These are phyloP conservation scores for Chrysoporthe puriensis DNA, from an alignment of 2,329 filamentous ascomycete genomes.

Conservation along the genomic window DNA sequence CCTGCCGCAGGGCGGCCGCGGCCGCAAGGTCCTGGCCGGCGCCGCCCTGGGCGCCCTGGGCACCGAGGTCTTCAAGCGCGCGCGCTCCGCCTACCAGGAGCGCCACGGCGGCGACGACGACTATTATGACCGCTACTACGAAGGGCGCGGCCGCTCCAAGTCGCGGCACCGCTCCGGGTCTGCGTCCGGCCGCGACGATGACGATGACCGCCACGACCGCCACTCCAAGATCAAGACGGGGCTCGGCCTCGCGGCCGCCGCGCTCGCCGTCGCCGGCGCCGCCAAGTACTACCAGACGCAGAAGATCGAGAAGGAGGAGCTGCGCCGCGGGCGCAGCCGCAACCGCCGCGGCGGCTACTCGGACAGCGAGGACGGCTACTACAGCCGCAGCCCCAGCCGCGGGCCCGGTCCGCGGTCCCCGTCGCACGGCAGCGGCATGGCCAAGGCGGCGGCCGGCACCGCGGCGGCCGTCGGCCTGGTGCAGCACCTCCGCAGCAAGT, in stretches of 20 bases:
- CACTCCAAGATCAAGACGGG: slow-evolving; percentile 62
- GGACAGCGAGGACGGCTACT: slow-evolving; percentile 43
- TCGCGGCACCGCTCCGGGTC: slow-evolving; percentile 33
- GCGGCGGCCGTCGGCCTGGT: slow-evolving; percentile 62
- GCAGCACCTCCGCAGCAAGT: slow-evolving; percentile 60
- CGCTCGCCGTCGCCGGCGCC: slow-evolving; percentile 66
- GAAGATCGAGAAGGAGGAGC: slow-evolving; percentile 63
- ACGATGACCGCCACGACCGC: slow-evolving; percentile 34
- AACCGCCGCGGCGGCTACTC: slow-evolving; percentile 45
- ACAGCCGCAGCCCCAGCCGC: slow-evolving; percentile 45
- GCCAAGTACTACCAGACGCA: slow-evolving; percentile 66
- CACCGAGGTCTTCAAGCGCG: slow-evolving; percentile 63
- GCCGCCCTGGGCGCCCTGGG: slow-evolving; percentile 66
- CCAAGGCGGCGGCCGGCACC: slow-evolving; percentile 62
- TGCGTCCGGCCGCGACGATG: slow-evolving; percentile 14
- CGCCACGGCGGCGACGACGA: slow-evolving; percentile 47
- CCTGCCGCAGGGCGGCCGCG: slow-evolving; percentile 48
- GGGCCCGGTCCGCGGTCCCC: slow-evolving; percentile 18
- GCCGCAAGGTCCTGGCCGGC: slow-evolving; percentile 63
- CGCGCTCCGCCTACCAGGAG: slow-evolving; percentile 64
- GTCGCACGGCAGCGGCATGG: slow-evolving; percentile 44
- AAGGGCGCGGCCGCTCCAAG: slow-evolving; percentile 41
- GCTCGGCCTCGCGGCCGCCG: slow-evolving; percentile 65
- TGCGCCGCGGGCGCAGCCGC: slow-evolving; percentile 58
- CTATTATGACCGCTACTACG: slow-evolving; percentile 42